Evolutionary conservation across 2,329 filamentous ascomycete genomes (phyloP).

Genomic region (Pseudogymnoascus pannorum): DNA sequence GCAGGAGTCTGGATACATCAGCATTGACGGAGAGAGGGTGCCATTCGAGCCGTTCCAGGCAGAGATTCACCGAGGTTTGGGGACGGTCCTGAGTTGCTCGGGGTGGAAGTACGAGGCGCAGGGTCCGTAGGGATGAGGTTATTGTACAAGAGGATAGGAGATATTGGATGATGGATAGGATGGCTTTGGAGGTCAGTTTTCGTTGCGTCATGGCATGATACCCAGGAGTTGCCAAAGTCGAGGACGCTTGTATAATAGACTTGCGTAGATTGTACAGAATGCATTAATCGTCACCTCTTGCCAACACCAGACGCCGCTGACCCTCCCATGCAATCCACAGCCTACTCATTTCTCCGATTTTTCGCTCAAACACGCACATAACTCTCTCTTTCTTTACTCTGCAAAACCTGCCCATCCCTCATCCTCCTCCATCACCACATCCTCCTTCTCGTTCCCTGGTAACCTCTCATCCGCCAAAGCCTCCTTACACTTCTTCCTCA

Average conservation of each 20-base stretch:
- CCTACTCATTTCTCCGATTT: not conserved
- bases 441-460: conserved; percentile 47
- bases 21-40: conserved; percentile 83
- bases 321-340: conserved; percentile 1
- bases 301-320: conserved; percentile 10
- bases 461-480: conserved; percentile 68
- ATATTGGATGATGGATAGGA: not conserved
- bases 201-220: conserved; percentile 13
- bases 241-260: conserved; percentile 5
- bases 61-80: conserved; percentile 76
- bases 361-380: not conserved
- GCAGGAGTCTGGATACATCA: conserved; percentile 72
- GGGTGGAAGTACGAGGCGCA: conserved; percentile 62
- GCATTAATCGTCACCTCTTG: conserved; percentile 20
- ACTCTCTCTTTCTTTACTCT: conserved; percentile 17
- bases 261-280: conserved; percentile 13
- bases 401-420: conserved; percentile 31
- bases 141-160: not conserved
- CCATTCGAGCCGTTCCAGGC: conserved; percentile 87
- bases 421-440: conserved; percentile 31
- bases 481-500: conserved; percentile 63
- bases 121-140: conserved; percentile 34
- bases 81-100: conserved; percentile 73
- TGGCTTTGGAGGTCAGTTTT: conserved; percentile 11
- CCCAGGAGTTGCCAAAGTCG: conserved; percentile 11